A percentile compares a stretch with the other conserved stretches of the same genome.
These are phyloP conservation scores for Saccharomyces mikatae DNA, from an alignment of 805 yeast species.

Conservation along the genomic window DNA sequence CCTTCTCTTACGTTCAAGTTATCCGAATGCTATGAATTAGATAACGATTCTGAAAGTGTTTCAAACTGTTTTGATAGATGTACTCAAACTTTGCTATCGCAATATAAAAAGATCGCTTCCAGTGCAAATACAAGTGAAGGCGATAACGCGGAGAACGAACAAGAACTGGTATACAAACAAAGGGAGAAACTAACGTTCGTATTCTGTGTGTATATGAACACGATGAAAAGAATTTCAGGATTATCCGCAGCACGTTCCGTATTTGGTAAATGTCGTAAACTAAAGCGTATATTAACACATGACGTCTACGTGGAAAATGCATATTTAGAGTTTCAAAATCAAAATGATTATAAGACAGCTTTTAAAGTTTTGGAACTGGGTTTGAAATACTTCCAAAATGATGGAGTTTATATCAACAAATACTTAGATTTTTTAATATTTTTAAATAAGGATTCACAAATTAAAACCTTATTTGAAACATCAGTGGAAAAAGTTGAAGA, in stretches of 20 bases:
- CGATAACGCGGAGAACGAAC: constrained; percentile 6
- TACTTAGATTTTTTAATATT: constrained; percentile 68
- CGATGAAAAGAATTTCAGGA: constrained; percentile 60
- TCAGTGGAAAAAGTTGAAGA: constrained; percentile 44
- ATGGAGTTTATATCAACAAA: constrained; percentile 54
- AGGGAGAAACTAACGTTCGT: constrained; percentile 45
- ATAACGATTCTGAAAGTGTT: constrained; percentile 43
- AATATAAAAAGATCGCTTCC: constrained; percentile 27
- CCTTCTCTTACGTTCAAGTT: constrained; percentile 56
- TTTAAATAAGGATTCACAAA: constrained; percentile 61
- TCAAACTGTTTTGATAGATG: constrained; percentile 43
- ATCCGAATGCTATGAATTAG: constrained; percentile 62
- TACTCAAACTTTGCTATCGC: constrained; percentile 37
- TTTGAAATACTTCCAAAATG: constrained; percentile 43
- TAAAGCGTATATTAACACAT: constrained; percentile 48
- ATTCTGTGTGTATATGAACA: constrained; percentile 62
- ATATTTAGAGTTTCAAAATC: constrained; percentile 59
- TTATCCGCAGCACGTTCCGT: constrained; percentile 64
- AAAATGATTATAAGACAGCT: constrained; percentile 61
- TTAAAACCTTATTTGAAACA: constrained; percentile 76
- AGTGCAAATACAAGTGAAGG: constrained; percentile 9
- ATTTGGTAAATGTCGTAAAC: constrained; percentile 63
- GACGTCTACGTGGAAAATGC: constrained; percentile 80
- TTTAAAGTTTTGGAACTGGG: constrained; percentile 73
- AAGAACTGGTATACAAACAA: constrained; percentile 9